Conservation (phyloP, 108 stramenopile genomes). For the Nitzschia sp. region DNA sequence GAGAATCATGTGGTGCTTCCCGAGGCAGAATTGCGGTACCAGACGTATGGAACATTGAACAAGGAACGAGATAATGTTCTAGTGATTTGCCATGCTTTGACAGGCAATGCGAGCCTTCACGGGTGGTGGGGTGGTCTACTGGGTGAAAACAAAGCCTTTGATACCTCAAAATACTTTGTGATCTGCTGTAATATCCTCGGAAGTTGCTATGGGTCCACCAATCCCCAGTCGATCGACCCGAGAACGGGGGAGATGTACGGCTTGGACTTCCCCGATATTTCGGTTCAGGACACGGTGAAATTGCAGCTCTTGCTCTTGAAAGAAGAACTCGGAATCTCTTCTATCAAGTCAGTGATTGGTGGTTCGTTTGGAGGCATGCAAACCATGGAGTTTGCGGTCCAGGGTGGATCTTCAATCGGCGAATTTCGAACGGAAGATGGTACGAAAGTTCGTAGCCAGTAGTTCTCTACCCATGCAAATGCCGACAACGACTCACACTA, state of each 20-base stretch:
- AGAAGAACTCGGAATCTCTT: conserved; percentile 68
- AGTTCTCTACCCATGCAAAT: no score
- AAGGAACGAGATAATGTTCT: conserved; percentile 81
- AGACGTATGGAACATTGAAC: conserved; percentile 91
- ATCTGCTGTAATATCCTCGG: conserved; percentile 92
- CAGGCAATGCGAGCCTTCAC: conserved; percentile 92
- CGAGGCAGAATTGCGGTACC: conserved; percentile 85
- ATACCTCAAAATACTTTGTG: conserved; percentile 89
- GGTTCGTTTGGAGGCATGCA: conserved; percentile 97
- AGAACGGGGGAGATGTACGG: conserved; percentile 59
- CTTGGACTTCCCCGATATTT: conserved; percentile 85
- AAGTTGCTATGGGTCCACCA: conserved; percentile 87
- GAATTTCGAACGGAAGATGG: conserved; percentile 35
- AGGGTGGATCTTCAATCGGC: conserved; percentile 62
- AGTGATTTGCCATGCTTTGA: conserved; percentile 94
- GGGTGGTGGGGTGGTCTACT: conserved; percentile 93
- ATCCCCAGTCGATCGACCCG: conserved; percentile 70
- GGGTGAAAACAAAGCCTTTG: conserved; percentile 87
- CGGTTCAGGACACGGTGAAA: conserved; percentile 85
- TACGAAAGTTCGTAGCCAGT: conserved; percentile 23
- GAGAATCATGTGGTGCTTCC: conserved; percentile 69
- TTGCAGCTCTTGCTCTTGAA: conserved; percentile 78
- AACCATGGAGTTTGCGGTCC: conserved; percentile 89
- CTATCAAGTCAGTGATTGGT: conserved; percentile 89
- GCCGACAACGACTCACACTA: conserved; percentile 1